Conservation (phyloP, 345 rosid genomes). For the Salix dunnii region DNA sequence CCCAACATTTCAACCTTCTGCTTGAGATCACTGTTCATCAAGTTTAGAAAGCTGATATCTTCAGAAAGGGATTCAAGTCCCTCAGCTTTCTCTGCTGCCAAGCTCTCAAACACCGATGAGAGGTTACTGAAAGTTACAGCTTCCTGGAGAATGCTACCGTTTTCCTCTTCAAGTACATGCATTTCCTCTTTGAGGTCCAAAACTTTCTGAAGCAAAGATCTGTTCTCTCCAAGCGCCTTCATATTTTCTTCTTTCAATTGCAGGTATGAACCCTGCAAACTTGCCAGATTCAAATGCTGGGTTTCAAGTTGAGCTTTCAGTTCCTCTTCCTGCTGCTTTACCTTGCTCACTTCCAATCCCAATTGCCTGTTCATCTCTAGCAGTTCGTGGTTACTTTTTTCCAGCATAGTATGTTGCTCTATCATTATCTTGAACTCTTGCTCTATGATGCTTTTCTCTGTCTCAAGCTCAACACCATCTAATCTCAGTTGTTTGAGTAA, state of each 20-base stretch:
- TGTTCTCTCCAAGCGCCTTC: constrained; percentile 43
- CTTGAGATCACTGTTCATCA: constrained; percentile 38
- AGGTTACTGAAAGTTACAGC: constrained; percentile 43
- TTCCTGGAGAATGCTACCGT: constrained; percentile 42
- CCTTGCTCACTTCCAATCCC: constrained; percentile 43
- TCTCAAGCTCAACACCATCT: constrained; percentile 50
- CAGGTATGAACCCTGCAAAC: constrained; percentile 47
- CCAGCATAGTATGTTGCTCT: constrained; percentile 35
- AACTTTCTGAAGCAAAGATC: constrained; percentile 39
- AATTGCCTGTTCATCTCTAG: constrained; percentile 54
- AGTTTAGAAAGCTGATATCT: constrained; percentile 34
- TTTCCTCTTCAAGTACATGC: constrained; percentile 56
- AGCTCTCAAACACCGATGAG: constrained; percentile 49
- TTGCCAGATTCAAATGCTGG: constrained; percentile 37
- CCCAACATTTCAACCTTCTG: constrained; percentile 46
- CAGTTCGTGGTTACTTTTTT: constrained; percentile 53
- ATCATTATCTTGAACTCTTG: constrained; percentile 37
- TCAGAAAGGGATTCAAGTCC: constrained; percentile 48
- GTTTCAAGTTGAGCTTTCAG: constrained; percentile 42
- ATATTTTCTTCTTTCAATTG: constrained; percentile 49
- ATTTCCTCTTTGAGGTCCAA: constrained; percentile 47
- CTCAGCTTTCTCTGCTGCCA: constrained; percentile 50
- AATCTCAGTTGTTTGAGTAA: constrained; percentile 46
- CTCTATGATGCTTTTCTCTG: constrained; percentile 40
- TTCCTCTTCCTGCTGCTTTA: constrained; percentile 37